Conservation (phyloP, 805 yeast genomes). For the Phaffomyces antillensis region DNA sequence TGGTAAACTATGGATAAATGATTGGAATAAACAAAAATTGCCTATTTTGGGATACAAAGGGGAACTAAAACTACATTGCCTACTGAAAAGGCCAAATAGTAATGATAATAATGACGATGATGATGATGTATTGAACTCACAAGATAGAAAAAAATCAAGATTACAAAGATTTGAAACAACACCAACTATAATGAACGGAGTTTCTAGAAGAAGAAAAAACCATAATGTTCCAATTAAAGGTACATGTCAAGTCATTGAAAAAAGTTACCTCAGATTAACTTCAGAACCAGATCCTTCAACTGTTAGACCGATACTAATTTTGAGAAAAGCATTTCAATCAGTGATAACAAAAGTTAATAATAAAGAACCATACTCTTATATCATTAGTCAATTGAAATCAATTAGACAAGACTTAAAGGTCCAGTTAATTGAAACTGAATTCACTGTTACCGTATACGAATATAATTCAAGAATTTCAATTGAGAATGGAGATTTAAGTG, state of each 20-base stretch:
- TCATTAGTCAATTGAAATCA: conserved; percentile 87
- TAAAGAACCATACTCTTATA: conserved; percentile 58
- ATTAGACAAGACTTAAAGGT: conserved; percentile 91
- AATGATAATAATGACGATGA: neutral
- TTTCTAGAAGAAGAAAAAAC: conserved; percentile 11
- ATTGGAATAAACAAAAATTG: conserved; percentile 22
- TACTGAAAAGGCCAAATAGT: neutral
- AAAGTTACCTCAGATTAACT: conserved; percentile 75
- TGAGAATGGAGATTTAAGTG: conserved; percentile 80
- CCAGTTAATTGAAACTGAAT: conserved; percentile 73
- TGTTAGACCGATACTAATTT: conserved; percentile 66
- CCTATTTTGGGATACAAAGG: conserved; percentile 16
- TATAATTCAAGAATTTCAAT: conserved; percentile 83
- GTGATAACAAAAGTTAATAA: conserved; percentile 46
- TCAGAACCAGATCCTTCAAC: conserved; percentile 83
- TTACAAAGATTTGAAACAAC: conserved; percentile 30
- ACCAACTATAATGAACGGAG: conserved; percentile 9
- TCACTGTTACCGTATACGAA: conserved; percentile 76
- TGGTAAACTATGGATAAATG: conserved; percentile 20
- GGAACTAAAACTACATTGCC: conserved; percentile 11
- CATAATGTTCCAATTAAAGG: conserved; percentile 44
- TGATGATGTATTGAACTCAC: conserved; percentile 14
- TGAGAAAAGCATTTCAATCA: conserved; percentile 49
- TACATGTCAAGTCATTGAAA: conserved; percentile 57
- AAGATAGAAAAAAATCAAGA: conserved; percentile 26